Evolutionary conservation across 2,329 filamentous ascomycete genomes (phyloP).

Genomic region (Botryotinia narcissicola): DNA sequence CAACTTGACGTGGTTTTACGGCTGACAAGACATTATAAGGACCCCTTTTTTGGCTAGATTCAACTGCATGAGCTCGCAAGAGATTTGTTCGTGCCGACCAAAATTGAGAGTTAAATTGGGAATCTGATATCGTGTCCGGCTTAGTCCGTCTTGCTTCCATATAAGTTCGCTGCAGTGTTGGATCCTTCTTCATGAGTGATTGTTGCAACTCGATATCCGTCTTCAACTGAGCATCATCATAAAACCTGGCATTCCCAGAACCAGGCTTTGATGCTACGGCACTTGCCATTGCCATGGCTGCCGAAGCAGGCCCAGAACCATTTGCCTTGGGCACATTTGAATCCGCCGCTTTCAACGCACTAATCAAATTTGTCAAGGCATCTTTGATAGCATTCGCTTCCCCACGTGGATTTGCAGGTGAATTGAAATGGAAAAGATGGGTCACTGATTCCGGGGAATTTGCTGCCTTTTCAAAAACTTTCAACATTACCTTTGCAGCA

Average conservation of each 20-base stretch:
- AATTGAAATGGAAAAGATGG: constrained; percentile 89
- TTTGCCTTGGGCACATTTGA: constrained; percentile 36
- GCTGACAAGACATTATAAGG: constrained; percentile 92
- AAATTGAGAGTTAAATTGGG: constrained; percentile 86
- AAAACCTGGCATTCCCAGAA: constrained; percentile 59
- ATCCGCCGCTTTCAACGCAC: constrained; percentile 49
- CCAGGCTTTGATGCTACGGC: constrained; percentile 55
- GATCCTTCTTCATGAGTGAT: constrained; percentile 80
- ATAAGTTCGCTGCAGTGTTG: constrained; percentile 75
- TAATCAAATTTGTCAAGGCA: constrained; percentile 72
- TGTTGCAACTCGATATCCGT: constrained; percentile 80
- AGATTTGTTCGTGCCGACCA: constrained; percentile 88
- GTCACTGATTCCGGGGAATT: constrained; percentile 59
- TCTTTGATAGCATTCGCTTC: constrained; percentile 88
- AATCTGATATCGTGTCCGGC: constrained; percentile 75
- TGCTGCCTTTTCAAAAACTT: constrained; percentile 74
- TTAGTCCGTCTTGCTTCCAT: constrained; percentile 81
- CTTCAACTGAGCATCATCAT: constrained; percentile 77
- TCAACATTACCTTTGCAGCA: constrained; percentile 89
- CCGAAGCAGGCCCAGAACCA: constrained; percentile 51
- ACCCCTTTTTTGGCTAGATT: constrained; percentile 80
- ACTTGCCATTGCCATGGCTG: constrained; percentile 75
- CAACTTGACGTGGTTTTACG: constrained; percentile 75
- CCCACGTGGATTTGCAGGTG: constrained; percentile 66
- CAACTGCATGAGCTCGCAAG: constrained; percentile 85